A percentile compares a stretch with the other conserved stretches of the same genome.
Conservation (phyloP, 2,329 filamentous ascomycete genomes). For the Ophiostoma populinum region DNA sequence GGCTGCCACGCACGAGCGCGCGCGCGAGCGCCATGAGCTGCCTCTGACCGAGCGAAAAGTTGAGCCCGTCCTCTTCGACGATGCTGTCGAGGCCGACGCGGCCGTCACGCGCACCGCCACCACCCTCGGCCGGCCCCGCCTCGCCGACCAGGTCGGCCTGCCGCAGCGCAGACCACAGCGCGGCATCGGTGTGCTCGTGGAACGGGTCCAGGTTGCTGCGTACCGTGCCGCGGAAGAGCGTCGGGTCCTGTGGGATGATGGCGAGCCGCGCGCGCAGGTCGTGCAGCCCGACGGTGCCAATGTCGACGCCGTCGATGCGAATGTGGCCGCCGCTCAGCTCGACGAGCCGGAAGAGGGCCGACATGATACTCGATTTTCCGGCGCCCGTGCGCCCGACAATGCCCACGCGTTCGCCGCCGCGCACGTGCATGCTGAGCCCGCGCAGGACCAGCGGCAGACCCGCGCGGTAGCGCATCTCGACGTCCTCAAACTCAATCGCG, state of each 20-base stretch:
- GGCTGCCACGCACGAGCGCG: constrained; percentile 69
- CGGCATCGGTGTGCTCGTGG: constrained; percentile 57
- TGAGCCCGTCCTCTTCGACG: constrained; percentile 88
- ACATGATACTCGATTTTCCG: constrained; percentile 73
- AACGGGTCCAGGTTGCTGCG: constrained; percentile 70
- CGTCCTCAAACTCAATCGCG: constrained; percentile 58
- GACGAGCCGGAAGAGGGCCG: constrained; percentile 60
- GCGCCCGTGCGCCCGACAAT: constrained; percentile 70
- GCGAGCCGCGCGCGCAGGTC: constrained; percentile 60
- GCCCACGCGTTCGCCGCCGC: constrained; percentile 61
- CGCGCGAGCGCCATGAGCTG: constrained; percentile 90
- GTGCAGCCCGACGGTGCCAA: constrained; percentile 55
- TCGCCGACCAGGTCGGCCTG: constrained; percentile 51
- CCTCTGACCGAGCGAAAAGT: constrained; percentile 87
- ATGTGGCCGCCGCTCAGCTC: constrained; percentile 47
- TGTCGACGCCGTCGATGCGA: constrained; percentile 49
- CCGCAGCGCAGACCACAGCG: constrained; percentile 60
- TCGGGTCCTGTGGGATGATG: constrained; percentile 75
- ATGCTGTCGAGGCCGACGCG: constrained; percentile 67
- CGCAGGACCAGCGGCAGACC: constrained; percentile 57
- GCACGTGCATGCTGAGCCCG: constrained; percentile 53
- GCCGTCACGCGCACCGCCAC: constrained; percentile 14
- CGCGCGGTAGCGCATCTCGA: constrained; percentile 62
- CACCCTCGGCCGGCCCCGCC: constrained; percentile 14
- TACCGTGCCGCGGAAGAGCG: constrained; percentile 65